Conservation (phyloP, 257 asterid genomes). For the Henckelia pumila region DNA sequence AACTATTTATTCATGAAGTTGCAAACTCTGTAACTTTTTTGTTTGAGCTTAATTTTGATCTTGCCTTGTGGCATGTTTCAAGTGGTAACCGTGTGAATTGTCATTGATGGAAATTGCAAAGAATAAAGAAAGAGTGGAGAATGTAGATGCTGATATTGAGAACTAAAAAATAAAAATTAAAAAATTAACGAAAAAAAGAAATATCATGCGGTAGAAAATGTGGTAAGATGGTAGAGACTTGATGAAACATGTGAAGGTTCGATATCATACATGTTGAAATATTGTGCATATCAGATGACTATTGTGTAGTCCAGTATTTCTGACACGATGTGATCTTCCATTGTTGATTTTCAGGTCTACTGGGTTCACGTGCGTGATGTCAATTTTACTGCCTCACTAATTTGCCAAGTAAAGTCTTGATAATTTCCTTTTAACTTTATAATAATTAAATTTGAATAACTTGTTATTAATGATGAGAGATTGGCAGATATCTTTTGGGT, state of each 20-base stretch:
- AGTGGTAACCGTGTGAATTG: not conserved
- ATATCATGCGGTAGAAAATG: not conserved
- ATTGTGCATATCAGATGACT: not conserved
- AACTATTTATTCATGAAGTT: too few species aligned
- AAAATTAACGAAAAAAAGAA: too few species aligned
- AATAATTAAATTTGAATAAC: conserved; percentile 12
- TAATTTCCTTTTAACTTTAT: not conserved
- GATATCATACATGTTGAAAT: not conserved
- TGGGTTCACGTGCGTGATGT: not conserved
- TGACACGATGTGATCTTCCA: not conserved
- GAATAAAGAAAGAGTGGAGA: not conserved
- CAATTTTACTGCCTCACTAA: not conserved
- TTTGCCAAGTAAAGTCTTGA: not conserved
- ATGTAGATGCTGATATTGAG: too few species aligned
- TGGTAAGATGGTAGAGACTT: not conserved
- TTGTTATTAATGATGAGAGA: conserved; percentile 7
- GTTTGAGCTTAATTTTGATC: conserved; percentile 1
- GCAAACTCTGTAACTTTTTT: too few species aligned
- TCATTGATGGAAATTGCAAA: not conserved
- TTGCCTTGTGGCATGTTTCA: conserved; percentile 4
- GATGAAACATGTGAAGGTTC: not conserved
- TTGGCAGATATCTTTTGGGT: not conserved
- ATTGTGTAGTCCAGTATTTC: not conserved
- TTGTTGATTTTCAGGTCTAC: not conserved
- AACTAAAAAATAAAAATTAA: too few species aligned